A percentile compares a stretch with the other conserved stretches of the same genome.
These are phyloP conservation scores for Lathyrus aphaca DNA, from an alignment of 306 rosid species.

Conservation along the genomic window DNA sequence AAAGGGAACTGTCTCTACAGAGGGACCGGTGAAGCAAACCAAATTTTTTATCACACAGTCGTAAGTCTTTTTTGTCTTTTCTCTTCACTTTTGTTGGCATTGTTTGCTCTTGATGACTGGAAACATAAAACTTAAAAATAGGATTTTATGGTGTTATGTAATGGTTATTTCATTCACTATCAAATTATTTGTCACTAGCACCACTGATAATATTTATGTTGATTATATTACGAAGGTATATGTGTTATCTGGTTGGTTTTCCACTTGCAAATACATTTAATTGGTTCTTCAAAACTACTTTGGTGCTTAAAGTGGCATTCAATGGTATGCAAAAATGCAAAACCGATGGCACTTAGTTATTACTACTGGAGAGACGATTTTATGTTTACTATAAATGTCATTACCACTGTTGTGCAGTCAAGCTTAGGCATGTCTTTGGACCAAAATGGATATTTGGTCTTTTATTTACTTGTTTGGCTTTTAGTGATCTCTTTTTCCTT, in stretches of 20 bases:
- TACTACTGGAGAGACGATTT: no score
- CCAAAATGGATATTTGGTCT: no score
- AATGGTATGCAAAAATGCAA: no score
- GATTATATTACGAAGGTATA: not conserved
- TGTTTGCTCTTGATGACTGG: conserved; percentile 20
- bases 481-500: no score
- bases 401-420: no score
- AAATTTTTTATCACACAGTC: conserved; percentile 69
- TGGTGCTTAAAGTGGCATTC: no score
- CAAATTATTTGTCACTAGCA: not conserved
- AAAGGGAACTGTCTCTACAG: conserved; percentile 86
- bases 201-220: conserved; percentile 5
- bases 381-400: no score
- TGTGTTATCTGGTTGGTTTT: not conserved
- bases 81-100: conserved; percentile 14
- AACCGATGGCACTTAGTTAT: no score
- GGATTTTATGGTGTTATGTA: not conserved
- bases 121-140: conserved; percentile 19
- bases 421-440: no score
- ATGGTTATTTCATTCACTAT: conserved; percentile 25
- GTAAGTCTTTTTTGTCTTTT: conserved; percentile 51
- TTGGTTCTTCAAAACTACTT: not conserved
- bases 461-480: no score
- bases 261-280: not conserved
- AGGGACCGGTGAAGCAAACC: conserved; percentile 76